Evolutionary conservation across 495 filamentous ascomycete species (phyloP).

Genomic region (Podospora pseudocomata): DNA sequence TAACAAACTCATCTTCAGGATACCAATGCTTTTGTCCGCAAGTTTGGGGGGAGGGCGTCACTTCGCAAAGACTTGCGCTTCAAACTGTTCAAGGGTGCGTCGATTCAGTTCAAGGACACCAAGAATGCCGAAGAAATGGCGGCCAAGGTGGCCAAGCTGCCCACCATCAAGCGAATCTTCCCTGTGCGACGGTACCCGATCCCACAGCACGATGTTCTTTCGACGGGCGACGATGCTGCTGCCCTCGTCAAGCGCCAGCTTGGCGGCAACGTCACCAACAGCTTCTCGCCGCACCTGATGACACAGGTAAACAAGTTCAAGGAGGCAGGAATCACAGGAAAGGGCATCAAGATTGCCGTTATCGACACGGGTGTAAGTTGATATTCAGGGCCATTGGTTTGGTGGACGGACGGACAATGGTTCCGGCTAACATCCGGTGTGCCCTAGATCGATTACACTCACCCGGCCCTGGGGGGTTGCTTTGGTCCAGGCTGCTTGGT

Average conservation of each 20-base stretch:
- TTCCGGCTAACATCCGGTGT: constrained; percentile 18
- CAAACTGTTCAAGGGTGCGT: constrained; percentile 48
- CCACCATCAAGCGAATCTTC: constrained; percentile 46
- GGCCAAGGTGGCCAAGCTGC: constrained; percentile 36
- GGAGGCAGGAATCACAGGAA: constrained; percentile 41
- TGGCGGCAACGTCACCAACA: constrained; percentile 37
- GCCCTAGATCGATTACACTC: constrained; percentile 52
- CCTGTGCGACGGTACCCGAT: constrained; percentile 42
- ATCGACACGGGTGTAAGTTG: constrained; percentile 48
- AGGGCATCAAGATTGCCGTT: constrained; percentile 47
- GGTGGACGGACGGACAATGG: neutral
- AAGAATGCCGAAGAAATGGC: constrained; percentile 40
- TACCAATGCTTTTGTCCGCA: constrained; percentile 35
- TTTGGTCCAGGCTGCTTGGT: constrained; percentile 54
- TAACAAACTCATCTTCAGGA: constrained; percentile 29
- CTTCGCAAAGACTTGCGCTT: constrained; percentile 45
- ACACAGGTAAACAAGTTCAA: constrained; percentile 49
- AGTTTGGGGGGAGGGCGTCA: constrained; percentile 37
- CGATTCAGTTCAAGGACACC: constrained; percentile 45
- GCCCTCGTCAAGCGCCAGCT: constrained; percentile 34
- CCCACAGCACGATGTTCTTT: constrained; percentile 45
- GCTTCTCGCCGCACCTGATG: constrained; percentile 45
- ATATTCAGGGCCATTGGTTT: neutral
- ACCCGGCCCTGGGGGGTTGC: constrained; percentile 57
- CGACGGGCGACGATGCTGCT: constrained; percentile 34